Base-by-base conservation (phyloP, 139 green algal genomes). In the Pseudopediastrum boryanum region DNA sequence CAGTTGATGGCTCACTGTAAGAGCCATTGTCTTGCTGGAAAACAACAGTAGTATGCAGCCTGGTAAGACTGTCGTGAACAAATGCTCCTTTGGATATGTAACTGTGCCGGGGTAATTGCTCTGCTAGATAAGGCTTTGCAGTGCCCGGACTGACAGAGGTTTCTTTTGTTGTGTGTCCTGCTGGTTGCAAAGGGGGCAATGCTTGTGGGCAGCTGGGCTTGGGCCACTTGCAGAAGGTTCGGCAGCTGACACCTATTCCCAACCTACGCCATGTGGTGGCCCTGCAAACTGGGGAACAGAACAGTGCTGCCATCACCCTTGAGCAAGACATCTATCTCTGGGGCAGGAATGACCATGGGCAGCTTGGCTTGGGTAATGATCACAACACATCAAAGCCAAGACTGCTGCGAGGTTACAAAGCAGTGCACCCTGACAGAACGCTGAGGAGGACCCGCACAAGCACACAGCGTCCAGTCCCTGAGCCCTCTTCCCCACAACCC, bases 181-280 rank as follows among this genome's bases (percentile, higher is more conserved):
- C n/a, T n/a, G n/a, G n/a, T n/a, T n/a, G n/a, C n/a, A n/a, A n/a
- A 82, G 93, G 93, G 12, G 71, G 59, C 80, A 94, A 94, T 61
- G 75, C 68, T 7, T 96, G 89, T 71, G 93, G 93, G 10, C 91
- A 97, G 85, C 89, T 96, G 39, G 93, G 93, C 13, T 78, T 83
- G 12, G 90, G 90, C 0, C 86, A 93, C 78, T 56, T 75, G 9
- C 48, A 67, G 31, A 29, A 78, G 10, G 56, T 81, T 25, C 39
- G 41, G 16, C 27, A 27, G 6, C 94, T 97, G 62, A 82, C 73
- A 9, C 75, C 82, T 67, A 85, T 93, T 25, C 41, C 54, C 0
- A 42, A 39, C 6, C 58, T 86, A 36, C 4, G 48, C 3, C 64
- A 84, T 4, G 77, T 92, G 0, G 83, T 88, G 36, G 87, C 87